Evolutionary conservation across 768 basidiomycete genomes (phyloP), one percentile per base, ranked within the genome.

Genomic region (Tulasnella sp.): DNA sequence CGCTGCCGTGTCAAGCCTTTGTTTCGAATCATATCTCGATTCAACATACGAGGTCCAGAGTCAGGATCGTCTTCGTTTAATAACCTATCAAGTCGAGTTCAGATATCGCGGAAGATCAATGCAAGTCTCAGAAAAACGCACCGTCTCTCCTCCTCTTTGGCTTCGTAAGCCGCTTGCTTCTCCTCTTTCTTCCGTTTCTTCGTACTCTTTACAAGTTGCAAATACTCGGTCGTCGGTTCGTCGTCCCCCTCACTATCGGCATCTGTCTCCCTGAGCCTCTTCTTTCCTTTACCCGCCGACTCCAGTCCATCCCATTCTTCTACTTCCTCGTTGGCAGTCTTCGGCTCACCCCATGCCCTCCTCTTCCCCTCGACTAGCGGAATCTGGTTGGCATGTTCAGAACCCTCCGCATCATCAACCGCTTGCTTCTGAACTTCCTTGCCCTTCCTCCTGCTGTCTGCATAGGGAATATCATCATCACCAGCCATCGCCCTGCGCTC

Each of bases 381-480:
- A 29, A 75, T 57, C 4, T 39, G 44, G 32, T 77, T 77, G 32
- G 67, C 76, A 1, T 84, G 85, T 40, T 87, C 91, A 2, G 92
- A 93, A 26, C 88, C 90, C 82, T 87, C 87, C 67, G 86, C 86
- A 72, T 83, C 78, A 37, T 79, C 78, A 85, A 67, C 85, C 77
- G 81, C 83, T 70, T 86, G 85, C 61, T 83, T 85, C 71, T 87
- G 86, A 23, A 86, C 86, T 83, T 91, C 91, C 82, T 87, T 89
- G 73, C 87, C 87, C 74, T 88, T 85, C 78, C 92, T 90, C 80
- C 86, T 87, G 79, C 90, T 89, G 83, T 89, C 91, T 85, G 87
- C 87, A 72, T 91, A 86, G 23, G 98, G 98, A 70, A 99, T 87
- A 82, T 99, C 98, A 82, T 98, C 97, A 83, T 99, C 98, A 23